Percentiles rank a stretch among this genome's conserved stretches.
These are phyloP conservation scores for Didymella exigua DNA, from an alignment of 2,329 filamentous ascomycete genomes.

Conservation along the genomic window DNA sequence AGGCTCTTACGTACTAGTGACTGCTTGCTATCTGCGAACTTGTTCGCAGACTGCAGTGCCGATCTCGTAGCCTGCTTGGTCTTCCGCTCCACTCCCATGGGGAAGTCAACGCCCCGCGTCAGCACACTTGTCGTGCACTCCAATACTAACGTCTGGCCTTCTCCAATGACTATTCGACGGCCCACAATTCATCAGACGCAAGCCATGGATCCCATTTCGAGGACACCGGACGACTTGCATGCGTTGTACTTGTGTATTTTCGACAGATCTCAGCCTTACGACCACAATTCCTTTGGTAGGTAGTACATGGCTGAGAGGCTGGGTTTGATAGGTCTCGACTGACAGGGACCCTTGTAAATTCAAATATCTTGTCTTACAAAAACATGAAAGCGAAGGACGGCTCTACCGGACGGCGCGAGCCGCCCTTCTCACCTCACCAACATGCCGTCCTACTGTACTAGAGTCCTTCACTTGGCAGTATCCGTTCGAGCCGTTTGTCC, in stretches of 20 bases:
- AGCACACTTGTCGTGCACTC: conserved; percentile 13
- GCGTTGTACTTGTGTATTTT: conserved; percentile 7
- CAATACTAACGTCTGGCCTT: neutral
- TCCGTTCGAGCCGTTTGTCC: neutral
- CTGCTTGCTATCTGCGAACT: conserved; percentile 17
- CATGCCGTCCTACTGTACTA: conserved; percentile 10
- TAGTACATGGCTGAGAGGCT: neutral
- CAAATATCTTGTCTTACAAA: conserved; percentile 4
- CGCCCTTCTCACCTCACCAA: conserved; percentile 15
- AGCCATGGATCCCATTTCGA: conserved; percentile 4
- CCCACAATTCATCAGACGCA: neutral
- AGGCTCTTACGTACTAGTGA: neutral
- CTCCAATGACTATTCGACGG: conserved; percentile 16
- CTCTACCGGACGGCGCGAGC: conserved; percentile 24
- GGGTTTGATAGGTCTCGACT: neutral
- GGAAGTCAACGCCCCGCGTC: conserved; percentile 9
- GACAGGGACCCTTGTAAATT: neutral
- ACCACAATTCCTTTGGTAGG: conserved; percentile 4
- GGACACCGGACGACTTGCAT: conserved; percentile 26
- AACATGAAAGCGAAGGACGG: conserved; percentile 4
- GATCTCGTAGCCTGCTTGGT: conserved; percentile 15
- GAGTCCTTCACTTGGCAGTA: conserved; percentile 9
- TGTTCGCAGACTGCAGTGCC: conserved; percentile 23
- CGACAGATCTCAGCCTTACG: conserved; percentile 20
- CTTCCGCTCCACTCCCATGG: conserved; percentile 1